Evolutionary conservation across 306 rosid genomes (phyloP).

Genomic region (Ormosia emarginata): DNA sequence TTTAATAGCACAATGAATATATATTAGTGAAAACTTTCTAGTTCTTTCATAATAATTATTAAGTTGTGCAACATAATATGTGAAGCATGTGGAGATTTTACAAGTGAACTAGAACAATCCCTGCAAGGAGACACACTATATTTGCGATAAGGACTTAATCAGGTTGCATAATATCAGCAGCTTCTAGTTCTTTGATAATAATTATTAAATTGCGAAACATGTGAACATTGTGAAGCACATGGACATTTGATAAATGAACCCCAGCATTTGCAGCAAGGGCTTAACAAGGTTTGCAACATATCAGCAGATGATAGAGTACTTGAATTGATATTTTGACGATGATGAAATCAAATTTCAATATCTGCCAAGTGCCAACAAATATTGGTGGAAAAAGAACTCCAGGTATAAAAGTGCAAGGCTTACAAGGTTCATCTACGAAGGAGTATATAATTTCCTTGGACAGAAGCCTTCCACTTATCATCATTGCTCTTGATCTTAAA

Average conservation of each 20-base stretch:
- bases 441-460: conserved; percentile 51
- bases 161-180: not conserved
- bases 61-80: not conserved
- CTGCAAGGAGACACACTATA: not conserved
- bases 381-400: not conserved
- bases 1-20: conserved; percentile 17
- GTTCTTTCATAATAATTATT: not conserved
- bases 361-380: conserved; percentile 2
- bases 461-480: conserved; percentile 82
- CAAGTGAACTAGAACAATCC: not conserved
- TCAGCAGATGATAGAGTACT: not conserved
- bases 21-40: not conserved
- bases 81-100: not conserved
- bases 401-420: conserved; percentile 29
- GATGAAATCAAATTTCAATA: not conserved
- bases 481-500: conserved; percentile 77
- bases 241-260: not conserved
- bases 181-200: not conserved
- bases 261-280: not conserved
- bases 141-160: not conserved
- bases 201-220: not conserved
- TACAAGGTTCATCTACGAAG: conserved; percentile 68
- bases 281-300: not conserved
- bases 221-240: not conserved
- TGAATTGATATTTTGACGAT: not conserved